Evolutionary conservation across 257 asterid species (phyloP).

Genomic region (Perilla frutescens): DNA sequence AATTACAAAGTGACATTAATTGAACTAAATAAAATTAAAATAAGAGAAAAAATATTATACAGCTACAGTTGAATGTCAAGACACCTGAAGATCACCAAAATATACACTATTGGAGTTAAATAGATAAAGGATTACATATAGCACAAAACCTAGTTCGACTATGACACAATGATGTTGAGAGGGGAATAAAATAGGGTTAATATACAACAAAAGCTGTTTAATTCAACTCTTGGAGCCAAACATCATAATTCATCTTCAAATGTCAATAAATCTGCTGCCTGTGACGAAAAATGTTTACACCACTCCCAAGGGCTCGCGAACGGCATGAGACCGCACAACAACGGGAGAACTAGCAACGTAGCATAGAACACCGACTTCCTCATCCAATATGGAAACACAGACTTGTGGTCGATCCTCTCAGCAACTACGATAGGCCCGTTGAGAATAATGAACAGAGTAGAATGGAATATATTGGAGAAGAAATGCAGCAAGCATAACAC

Average conservation of each 20-base stretch:
- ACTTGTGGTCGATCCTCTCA: conserved; percentile 31
- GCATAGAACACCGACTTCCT: conserved; percentile 56
- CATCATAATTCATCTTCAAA: conserved; percentile 38
- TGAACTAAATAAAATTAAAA: too few species aligned
- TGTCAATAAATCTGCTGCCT: conserved; percentile 21
- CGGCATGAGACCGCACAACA: conserved; percentile 83
- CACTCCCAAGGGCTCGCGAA: conserved; percentile 81
- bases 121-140: too few species aligned
- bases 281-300: conserved; percentile 63
- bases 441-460: conserved; percentile 56
- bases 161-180: too few species aligned
- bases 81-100: too few species aligned
- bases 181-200: too few species aligned
- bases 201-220: too few species aligned
- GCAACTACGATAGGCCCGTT: conserved; percentile 64
- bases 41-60: too few species aligned
- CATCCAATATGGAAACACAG: conserved; percentile 59
- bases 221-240: too few species aligned
- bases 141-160: too few species aligned
- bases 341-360: conserved; percentile 58
- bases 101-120: too few species aligned
- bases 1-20: too few species aligned
- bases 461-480: conserved; percentile 56
- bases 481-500: conserved; percentile 68
- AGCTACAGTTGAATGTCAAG: too few species aligned